Conservation (phyloP, 257 asterid species). For the Ocimum tenuiflorum region DNA sequence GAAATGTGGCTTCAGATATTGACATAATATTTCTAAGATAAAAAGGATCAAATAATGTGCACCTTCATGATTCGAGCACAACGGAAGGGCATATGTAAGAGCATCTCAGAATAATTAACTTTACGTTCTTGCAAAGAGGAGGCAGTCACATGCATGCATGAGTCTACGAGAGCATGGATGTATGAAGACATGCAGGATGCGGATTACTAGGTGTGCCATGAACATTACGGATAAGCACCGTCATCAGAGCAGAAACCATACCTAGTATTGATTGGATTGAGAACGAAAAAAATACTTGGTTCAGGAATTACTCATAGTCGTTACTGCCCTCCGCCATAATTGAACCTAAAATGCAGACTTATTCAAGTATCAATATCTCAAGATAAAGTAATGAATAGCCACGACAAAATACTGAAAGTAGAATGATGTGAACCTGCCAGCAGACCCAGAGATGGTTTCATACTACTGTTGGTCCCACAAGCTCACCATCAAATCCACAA, state of each 20-base stretch:
- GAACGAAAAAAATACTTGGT: not conserved
- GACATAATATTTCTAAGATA: not conserved
- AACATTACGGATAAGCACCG: not conserved
- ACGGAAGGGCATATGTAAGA: not conserved
- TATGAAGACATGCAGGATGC: not conserved
- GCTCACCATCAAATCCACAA: conserved; percentile 10
- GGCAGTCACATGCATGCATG: not conserved
- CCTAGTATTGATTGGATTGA: not conserved
- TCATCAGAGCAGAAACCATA: not conserved
- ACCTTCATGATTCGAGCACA: not conserved
- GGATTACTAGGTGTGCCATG: not conserved
- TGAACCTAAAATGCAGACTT: conserved; percentile 12
- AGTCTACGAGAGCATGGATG: not conserved
- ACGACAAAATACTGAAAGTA: not conserved
- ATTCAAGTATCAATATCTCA: conserved; percentile 2
- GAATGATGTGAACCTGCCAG: conserved; percentile 5
- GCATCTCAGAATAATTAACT: not conserved
- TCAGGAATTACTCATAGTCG: conserved; percentile 18
- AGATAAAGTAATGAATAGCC: not conserved
- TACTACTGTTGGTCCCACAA: not conserved
- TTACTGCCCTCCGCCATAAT: conserved; percentile 9
- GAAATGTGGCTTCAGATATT: not conserved
- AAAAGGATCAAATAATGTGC: not conserved
- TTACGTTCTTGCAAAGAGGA: not conserved
- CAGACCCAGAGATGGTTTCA: not conserved